Evolutionary conservation across 805 yeast genomes (phyloP).

Genomic region (Kockiozyma suomiensis): DNA sequence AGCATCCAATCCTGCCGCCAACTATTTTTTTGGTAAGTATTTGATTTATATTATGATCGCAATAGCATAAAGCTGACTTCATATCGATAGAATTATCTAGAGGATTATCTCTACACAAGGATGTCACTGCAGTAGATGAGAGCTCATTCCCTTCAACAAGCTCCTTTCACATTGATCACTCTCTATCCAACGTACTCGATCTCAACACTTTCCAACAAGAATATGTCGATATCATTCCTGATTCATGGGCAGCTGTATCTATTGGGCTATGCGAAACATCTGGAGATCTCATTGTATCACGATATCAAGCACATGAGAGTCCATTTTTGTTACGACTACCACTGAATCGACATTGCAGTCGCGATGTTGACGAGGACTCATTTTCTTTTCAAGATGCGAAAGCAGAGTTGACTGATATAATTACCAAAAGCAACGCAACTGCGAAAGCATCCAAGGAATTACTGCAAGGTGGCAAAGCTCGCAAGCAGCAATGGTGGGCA

Average conservation of each 20-base stretch:
- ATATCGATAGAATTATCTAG: constrained; percentile 11
- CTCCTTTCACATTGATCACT: constrained; percentile 10
- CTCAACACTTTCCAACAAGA: constrained; percentile 26
- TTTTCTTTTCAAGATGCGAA: constrained; percentile 53
- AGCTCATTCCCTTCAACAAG: neutral
- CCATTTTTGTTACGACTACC: constrained; percentile 64
- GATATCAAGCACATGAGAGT: constrained; percentile 42
- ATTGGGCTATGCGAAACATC: constrained; percentile 61
- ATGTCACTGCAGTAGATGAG: constrained; percentile 12
- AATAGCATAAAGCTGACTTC: neutral
- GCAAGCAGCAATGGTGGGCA: constrained; percentile 78
- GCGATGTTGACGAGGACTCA: constrained; percentile 49
- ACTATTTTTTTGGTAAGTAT: constrained; percentile 21
- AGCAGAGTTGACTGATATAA: constrained; percentile 53
- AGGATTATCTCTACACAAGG: constrained; percentile 16
- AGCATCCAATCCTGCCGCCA: constrained; percentile 10
- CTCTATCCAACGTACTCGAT: constrained; percentile 24
- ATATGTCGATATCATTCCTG: constrained; percentile 45
- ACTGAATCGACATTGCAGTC: constrained; percentile 51
- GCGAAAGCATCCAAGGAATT: constrained; percentile 24
- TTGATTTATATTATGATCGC: neutral
- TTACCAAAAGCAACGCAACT: constrained; percentile 61
- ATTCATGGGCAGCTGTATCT: constrained; percentile 60
- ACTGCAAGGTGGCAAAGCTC: constrained; percentile 44
- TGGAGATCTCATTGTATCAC: constrained; percentile 60